Conservation (phyloP, 2,329 filamentous ascomycete genomes). For the Berkeleyomyces basicola region DNA sequence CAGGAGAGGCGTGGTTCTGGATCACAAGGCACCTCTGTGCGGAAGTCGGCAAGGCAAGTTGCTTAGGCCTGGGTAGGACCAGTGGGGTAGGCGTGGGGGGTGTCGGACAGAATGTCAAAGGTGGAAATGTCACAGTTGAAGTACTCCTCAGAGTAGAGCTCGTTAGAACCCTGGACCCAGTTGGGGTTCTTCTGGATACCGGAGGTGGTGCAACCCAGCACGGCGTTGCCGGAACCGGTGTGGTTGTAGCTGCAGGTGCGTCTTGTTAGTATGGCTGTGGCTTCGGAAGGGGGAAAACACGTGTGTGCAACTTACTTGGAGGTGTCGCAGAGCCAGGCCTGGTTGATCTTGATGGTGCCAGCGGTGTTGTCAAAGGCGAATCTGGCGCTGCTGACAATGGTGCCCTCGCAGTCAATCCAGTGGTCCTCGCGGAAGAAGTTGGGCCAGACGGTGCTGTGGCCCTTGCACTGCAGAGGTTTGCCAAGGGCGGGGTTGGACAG, state of each 20-base stretch:
- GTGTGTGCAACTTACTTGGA: neutral
- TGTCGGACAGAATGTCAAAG: neutral
- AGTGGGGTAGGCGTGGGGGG: neutral
- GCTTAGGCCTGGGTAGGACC: no score
- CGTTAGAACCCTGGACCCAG: slow-evolving; percentile 18
- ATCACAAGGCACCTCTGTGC: no score
- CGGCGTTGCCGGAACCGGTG: neutral
- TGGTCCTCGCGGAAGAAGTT: slow-evolving; percentile 35
- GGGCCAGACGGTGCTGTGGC: slow-evolving; percentile 25
- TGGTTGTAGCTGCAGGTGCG: neutral
- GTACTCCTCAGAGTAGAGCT: slow-evolving; percentile 20
- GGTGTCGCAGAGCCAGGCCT: slow-evolving; percentile 30
- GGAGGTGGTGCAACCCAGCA: neutral
- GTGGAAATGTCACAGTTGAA: slow-evolving; percentile 17
- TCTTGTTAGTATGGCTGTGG: no score
- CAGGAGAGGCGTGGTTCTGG: no score
- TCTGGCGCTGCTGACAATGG: slow-evolving; percentile 18
- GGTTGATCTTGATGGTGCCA: slow-evolving; percentile 26
- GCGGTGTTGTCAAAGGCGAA: slow-evolving; percentile 28
- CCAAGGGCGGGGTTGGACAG: slow-evolving; percentile 29
- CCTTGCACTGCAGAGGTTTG: slow-evolving; percentile 25
- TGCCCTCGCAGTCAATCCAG: slow-evolving; percentile 26
- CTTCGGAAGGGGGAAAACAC: no score
- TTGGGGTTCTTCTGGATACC: slow-evolving; percentile 17
- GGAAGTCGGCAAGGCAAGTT: no score